Base-by-base conservation (phyloP, 352 stramenopile genomes). In the Pseudoperonospora humuli region DNA sequence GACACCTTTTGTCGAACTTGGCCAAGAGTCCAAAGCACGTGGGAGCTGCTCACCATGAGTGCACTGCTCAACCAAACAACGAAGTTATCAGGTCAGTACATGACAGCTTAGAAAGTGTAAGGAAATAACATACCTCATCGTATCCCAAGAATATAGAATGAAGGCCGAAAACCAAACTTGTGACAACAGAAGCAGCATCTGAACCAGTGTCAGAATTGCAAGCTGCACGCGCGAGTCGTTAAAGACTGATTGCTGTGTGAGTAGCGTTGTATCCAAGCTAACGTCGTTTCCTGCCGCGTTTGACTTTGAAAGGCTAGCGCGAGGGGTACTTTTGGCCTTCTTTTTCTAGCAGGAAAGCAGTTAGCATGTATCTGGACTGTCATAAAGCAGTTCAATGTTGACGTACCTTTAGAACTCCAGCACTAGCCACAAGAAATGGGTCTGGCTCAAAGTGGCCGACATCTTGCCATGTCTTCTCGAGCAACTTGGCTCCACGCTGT, bases 1-100 rank as follows among this genome's bases (percentile, higher is more conserved):
- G 52, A 31, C 13, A 61, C 37, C 26, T 63, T 57, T 44, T 55
- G 45, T 13, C 64, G 54, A 6, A 71, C 45, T 49, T 51, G 61
- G 8, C 64, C 50, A 10, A 80, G 45, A 29, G 26, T 63, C 59
- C 54, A 77, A 6, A 74, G 47, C 28, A 80, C 51, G n/a, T 71
- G 60, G 1, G 56, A 57, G 39, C 69, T 80, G 50, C 69, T 73
- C 21, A 75, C 45, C 47, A 73, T 54, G 18, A 80, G 39, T 2
- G 52, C 43, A 29, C 69, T 80, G 40, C 3, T n/a, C 20, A 43
- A 1, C 31, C 28, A 11, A 39, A 21, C 4, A 42, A 15, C 0
- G 34, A 26, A 27, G 0, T 8, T 19, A 20, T 10, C 25, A 44
- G 31, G 25, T 19, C 8, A 39, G 11, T 9, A 39, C 3, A 19